Percentiles rank a stretch among this genome's conserved stretches.
These are phyloP conservation scores for Globisporangium polare DNA, from an alignment of 352 stramenopile species.

Conservation along the genomic window DNA sequence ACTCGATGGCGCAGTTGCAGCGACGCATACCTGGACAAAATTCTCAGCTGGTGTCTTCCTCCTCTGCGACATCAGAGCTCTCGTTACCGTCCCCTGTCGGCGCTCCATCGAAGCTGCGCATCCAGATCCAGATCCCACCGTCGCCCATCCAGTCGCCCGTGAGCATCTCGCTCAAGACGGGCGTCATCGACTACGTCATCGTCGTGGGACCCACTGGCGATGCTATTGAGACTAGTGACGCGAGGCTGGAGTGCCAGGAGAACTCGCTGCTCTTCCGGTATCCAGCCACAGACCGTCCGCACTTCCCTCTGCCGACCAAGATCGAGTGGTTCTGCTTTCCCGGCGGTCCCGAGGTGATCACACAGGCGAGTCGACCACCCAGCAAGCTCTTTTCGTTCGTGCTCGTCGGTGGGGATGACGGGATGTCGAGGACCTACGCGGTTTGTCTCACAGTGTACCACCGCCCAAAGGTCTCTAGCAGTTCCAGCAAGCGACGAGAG, in stretches of 20 bases:
- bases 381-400: slow-evolving; percentile 79
- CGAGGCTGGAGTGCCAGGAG: slow-evolving; percentile 24
- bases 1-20: slow-evolving; percentile 19
- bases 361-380: slow-evolving; percentile 34
- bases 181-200: slow-evolving; percentile 78
- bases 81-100: slow-evolving; percentile 31
- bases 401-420: slow-evolving; percentile 70
- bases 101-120: slow-evolving; percentile 9
- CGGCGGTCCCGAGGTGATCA: slow-evolving; percentile 52
- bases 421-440: slow-evolving; percentile 62
- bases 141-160: slow-evolving; percentile 10
- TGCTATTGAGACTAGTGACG: neutral
- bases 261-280: slow-evolving; percentile 64
- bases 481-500: slow-evolving; percentile 2
- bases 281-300: slow-evolving; percentile 39
- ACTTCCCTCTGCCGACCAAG: slow-evolving; percentile 79
- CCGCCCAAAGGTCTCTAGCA: slow-evolving; percentile 13
- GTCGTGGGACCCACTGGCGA: slow-evolving; percentile 39
- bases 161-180: slow-evolving; percentile 40
- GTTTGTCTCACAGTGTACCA: slow-evolving; percentile 75
- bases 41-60: slow-evolving; percentile 8
- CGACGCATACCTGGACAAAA: slow-evolving; percentile 12
- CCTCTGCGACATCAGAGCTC: slow-evolving; percentile 21
- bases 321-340: slow-evolving; percentile 90
- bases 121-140: slow-evolving; percentile 10